A percentile compares a stretch with the other conserved stretches of the same genome.
phyloP scores from a whole-genome alignment of 306 rosid species.

The Vicia villosa region DNA sequence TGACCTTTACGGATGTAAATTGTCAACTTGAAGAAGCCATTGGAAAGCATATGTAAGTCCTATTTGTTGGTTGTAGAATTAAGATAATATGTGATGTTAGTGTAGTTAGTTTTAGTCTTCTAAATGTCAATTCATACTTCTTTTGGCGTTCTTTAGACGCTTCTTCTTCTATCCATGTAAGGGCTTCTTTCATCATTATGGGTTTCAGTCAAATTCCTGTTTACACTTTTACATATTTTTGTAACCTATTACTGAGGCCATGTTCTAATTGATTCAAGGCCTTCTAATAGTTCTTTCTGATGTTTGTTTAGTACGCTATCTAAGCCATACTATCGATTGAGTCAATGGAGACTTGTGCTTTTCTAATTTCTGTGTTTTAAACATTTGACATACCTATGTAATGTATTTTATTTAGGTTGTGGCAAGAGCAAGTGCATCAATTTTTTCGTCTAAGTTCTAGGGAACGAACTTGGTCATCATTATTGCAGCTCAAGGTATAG shows the following conservation, averaged over 20 bases:
- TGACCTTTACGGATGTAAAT: constrained; percentile 54
- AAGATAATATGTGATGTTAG: constrained; percentile 18
- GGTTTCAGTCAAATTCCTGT: constrained; percentile 26
- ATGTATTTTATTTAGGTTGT: constrained; percentile 53
- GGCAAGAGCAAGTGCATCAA: constrained; percentile 70
- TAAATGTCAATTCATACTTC: constrained; percentile 7
- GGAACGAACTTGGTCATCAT: constrained; percentile 65
- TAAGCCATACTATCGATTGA: constrained; percentile 3
- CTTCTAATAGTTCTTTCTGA: constrained; percentile 13
- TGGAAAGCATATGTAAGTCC: constrained; percentile 73
- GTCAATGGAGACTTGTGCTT: constrained; percentile 10
- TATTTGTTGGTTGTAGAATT: constrained; percentile 27
- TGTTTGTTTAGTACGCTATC: not conserved
- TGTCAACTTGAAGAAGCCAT: constrained; percentile 71
- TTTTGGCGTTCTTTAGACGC: constrained; percentile 17
- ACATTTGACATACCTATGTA: constrained; percentile 28
- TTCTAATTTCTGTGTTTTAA: constrained; percentile 12
- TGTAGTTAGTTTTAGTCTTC: constrained; percentile 9
- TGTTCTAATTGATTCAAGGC: constrained; percentile 12
- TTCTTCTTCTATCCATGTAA: constrained; percentile 8
- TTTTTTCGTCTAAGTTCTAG: constrained; percentile 42
- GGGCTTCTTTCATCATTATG: constrained; percentile 5
- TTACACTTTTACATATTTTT: constrained; percentile 25
- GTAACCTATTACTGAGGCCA: constrained; percentile 13
- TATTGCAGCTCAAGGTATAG: constrained; percentile 72